phyloP scores from a whole-genome alignment of 2,329 filamentous ascomycete species.

The Trematosphaeria pertusa region DNA sequence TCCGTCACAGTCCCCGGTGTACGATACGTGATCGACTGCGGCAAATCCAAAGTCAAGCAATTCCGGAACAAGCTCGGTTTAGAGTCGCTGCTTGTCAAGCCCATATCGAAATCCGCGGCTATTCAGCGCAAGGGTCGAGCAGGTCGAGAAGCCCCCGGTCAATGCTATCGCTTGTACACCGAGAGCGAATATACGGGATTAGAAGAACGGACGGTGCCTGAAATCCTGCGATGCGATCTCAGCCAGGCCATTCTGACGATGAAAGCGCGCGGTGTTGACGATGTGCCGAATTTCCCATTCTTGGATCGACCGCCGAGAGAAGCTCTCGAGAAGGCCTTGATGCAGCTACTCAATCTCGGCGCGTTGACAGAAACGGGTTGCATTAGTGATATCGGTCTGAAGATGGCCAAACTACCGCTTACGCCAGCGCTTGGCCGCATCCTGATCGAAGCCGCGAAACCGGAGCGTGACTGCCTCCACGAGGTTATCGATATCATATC shows the following conservation, averaged over 20 bases:
- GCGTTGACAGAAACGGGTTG: slow-evolving; percentile 74
- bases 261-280: slow-evolving; percentile 86
- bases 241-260: slow-evolving; percentile 87
- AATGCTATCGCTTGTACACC: slow-evolving; percentile 90
- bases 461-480: slow-evolving; percentile 74
- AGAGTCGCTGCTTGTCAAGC: slow-evolving; percentile 87
- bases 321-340: slow-evolving; percentile 79
- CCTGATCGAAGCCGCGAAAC: slow-evolving; percentile 76
- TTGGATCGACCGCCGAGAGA: slow-evolving; percentile 82
- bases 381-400: slow-evolving; percentile 76
- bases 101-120: slow-evolving; percentile 91
- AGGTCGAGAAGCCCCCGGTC: slow-evolving; percentile 87
- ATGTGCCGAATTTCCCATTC: slow-evolving; percentile 83
- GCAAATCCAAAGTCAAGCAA: slow-evolving; percentile 93
- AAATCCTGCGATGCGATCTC: slow-evolving; percentile 90
- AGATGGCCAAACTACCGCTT: slow-evolving; percentile 84
- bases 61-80: slow-evolving; percentile 85
- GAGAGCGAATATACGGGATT: slow-evolving; percentile 75
- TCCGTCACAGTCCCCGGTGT: slow-evolving; percentile 96
- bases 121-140: slow-evolving; percentile 91
- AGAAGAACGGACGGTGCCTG: slow-evolving; percentile 78
- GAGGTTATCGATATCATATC: slow-evolving; percentile 87
- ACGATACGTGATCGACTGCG: slow-evolving; percentile 87
- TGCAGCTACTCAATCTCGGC: slow-evolving; percentile 80
- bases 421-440: slow-evolving; percentile 82